These are phyloP conservation scores for Rhodotorula toruloides DNA, from an alignment of 768 basidiomycete genomes.

Conservation along the genomic window DNA sequence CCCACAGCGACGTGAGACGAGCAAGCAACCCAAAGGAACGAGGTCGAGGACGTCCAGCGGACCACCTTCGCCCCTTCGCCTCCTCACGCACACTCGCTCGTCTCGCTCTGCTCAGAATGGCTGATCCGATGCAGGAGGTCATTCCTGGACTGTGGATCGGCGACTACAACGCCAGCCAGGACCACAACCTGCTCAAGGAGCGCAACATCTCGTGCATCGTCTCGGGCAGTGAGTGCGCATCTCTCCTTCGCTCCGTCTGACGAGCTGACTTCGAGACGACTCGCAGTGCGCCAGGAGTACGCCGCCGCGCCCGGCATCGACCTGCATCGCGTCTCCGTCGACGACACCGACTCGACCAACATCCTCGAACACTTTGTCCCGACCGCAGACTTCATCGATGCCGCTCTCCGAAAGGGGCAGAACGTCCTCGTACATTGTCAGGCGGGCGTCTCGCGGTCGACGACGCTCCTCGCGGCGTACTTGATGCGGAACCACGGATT, in stretches of 20 bases:
- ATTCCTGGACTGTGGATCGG: slow-evolving; percentile 34
- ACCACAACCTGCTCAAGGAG: slow-evolving; percentile 16
- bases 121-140: slow-evolving; percentile 23
- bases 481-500: slow-evolving; percentile 39
- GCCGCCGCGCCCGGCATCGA: slow-evolving; percentile 25
- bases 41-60: not conserved
- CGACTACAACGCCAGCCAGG: slow-evolving; percentile 28
- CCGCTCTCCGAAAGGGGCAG: slow-evolving; percentile 5
- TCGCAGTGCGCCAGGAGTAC: slow-evolving; percentile 42
- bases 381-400: slow-evolving; percentile 34
- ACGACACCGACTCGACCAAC: slow-evolving; percentile 41
- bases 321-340: slow-evolving; percentile 37
- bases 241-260: not conserved
- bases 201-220: slow-evolving; percentile 34
- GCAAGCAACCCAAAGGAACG: not conserved
- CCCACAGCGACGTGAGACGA: no score
- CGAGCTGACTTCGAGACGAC: no score
- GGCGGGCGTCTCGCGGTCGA: slow-evolving; percentile 41
- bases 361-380: slow-evolving; percentile 35
- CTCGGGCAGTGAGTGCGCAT: slow-evolving; percentile 33
- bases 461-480: slow-evolving; percentile 41
- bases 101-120: no score
- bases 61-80: no score
- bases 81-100: not conserved
- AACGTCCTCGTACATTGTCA: slow-evolving; percentile 44